Evolutionary conservation across 140 eudicot genomes (phyloP).

Genomic region (Artemisia princeps): DNA sequence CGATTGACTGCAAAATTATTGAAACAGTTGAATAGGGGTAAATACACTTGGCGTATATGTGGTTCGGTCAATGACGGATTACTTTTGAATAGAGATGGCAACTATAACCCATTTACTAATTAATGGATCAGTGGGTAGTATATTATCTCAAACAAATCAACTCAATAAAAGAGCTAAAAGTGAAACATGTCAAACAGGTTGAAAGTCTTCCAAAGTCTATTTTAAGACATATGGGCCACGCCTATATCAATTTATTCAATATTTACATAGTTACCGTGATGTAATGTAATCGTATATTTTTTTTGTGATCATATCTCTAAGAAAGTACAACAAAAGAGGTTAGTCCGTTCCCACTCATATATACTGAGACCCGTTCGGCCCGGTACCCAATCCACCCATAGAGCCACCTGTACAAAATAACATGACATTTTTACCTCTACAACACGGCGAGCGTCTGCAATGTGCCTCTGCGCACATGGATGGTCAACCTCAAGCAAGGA

Average conservation of each 20-base stretch:
- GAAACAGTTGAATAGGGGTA: no score
- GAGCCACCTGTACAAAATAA: neutral
- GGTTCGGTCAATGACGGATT: no score
- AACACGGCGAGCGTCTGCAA: constrained; percentile 67
- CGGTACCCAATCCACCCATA: neutral
- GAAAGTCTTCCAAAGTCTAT: neutral
- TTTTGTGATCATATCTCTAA: neutral
- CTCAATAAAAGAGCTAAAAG: no score
- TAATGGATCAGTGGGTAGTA: no score
- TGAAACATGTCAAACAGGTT: neutral
- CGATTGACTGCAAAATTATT: constrained; percentile 43
- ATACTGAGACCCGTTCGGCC: no score
- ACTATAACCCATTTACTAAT: no score
- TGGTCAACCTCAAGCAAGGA: constrained; percentile 90
- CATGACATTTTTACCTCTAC: constrained; percentile 55
- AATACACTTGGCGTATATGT: no score
- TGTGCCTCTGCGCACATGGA: constrained; percentile 84
- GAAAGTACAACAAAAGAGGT: neutral
- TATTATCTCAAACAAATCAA: no score
- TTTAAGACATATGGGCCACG: neutral
- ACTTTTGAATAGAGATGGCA: no score
- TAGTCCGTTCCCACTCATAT: neutral
- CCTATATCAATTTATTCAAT: neutral
- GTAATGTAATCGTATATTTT: no score
- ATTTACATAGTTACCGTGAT: no score